Evolutionary conservation across 176 grass and related monocot species (phyloP), one percentile per base, ranked within the genome.

Genomic region (Themeda triandra): DNA sequence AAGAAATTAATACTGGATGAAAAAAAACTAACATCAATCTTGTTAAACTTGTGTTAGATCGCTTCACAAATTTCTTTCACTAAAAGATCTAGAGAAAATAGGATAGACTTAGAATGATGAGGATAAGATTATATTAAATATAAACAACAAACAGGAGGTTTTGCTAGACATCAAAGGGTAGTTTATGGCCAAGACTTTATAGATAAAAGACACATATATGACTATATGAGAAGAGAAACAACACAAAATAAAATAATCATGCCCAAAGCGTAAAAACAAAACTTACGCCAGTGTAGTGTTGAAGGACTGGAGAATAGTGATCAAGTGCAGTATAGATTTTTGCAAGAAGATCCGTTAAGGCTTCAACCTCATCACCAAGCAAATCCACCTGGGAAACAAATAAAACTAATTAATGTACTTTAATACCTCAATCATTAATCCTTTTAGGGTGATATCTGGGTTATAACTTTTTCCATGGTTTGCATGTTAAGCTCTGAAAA

Each of bases 361-460:
- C 56, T 71, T 94, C 92, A 88, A 94, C 92, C 39, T 94, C 92
- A 77, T 94, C 92, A 67, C 92, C 92, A 60, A 94, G 86, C 73
- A 94, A 88, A 94, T 94, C 92, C 51, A 94, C 92, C 92, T 94
- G 92, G 51, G 30, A 28, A 66, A 46, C 78, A 81, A 28, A 58
- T 29, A 56, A 58, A 81, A 21, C 17, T 15, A 58, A 41, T 81
- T 60, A 77, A 59, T 77, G 35, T 77, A 13, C 33, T 25, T 8
- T 39, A 59, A 6, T 77, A 21, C 19, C 23, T 36, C 31, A 59
- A 27, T 33, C 18, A 10, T n/a, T n/a, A 23, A 33, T 27, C 49
- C 24, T 28, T 63, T 63, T 14, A 29, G 12, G 60, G 60, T 63
- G 12, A 29, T 24, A 63, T 29, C 60, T 60, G 68, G 25, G 23